phyloP scores from a whole-genome alignment of 2,329 filamentous ascomycete genomes.

The Neurospora sp. region DNA sequence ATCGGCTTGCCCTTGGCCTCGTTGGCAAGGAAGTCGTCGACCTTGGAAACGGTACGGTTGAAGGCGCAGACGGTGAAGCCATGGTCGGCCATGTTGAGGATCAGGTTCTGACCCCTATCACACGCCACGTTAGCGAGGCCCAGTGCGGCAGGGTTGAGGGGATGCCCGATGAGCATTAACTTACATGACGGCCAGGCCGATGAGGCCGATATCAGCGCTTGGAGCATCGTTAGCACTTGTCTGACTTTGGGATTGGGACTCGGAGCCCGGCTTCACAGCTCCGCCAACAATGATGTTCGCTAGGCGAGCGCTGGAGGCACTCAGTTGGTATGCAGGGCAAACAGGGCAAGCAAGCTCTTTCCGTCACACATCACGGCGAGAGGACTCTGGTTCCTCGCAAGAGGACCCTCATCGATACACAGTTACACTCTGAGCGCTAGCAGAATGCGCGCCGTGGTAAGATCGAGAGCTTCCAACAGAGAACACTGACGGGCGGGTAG shows the following conservation, averaged over 20 bases:
- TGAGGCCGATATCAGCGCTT: conserved; percentile 84
- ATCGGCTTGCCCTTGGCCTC: conserved; percentile 94
- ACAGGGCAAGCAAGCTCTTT: not conserved
- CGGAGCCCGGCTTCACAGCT: conserved; percentile 32
- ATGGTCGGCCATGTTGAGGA: conserved; percentile 81
- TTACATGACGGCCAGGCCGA: conserved; percentile 85
- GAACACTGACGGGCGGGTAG: conserved; percentile 15
- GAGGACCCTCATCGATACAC: not conserved
- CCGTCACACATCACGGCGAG: not conserved
- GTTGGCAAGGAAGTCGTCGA: conserved; percentile 86
- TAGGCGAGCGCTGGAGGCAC: conserved; percentile 57
- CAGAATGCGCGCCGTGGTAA: not conserved
- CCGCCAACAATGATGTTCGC: conserved; percentile 63
- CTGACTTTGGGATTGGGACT: conserved; percentile 19
- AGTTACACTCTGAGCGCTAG: not conserved
- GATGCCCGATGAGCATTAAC: conserved; percentile 20
- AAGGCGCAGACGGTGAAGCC: conserved; percentile 96
- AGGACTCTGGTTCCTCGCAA: not conserved
- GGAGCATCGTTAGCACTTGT: conserved; percentile 45
- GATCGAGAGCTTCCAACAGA: conserved; percentile 5
- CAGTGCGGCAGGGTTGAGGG: conserved; percentile 1
- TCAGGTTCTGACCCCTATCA: conserved; percentile 67
- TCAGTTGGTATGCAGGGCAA: conserved; percentile 22
- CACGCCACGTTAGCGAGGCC: conserved; percentile 4
- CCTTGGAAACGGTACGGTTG: conserved; percentile 98